phyloP scores from a whole-genome alignment of 768 basidiomycete genomes.

The Mycena sanguinolenta region DNA sequence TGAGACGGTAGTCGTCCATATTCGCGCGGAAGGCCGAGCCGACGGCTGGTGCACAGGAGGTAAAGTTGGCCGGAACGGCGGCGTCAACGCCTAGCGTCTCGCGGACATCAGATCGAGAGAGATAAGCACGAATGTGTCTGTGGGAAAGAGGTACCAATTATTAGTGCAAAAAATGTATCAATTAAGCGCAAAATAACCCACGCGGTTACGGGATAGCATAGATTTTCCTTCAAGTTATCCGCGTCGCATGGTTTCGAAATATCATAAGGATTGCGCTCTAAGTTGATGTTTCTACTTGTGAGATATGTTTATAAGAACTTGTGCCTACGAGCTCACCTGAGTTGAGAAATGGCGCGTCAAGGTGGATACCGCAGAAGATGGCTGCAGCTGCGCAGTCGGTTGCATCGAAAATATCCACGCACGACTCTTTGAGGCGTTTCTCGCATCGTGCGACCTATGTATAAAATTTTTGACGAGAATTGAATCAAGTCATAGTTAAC shows the following conservation, averaged over 20 bases:
- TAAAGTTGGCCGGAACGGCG: conserved; percentile 53
- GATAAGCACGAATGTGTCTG: conserved; percentile 63
- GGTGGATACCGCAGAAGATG: conserved; percentile 70
- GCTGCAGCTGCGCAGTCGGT: conserved; percentile 78
- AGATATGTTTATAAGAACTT: background rate
- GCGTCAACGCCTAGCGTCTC: conserved; percentile 62
- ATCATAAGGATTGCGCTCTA: conserved; percentile 67
- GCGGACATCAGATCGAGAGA: conserved; percentile 63
- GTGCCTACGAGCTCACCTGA: conserved; percentile 53
- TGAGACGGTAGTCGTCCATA: conserved; percentile 59
- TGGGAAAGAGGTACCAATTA: no score
- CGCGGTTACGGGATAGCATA: conserved; percentile 37
- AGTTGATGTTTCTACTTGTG: conserved; percentile 1
- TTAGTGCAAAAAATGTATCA: background rate
- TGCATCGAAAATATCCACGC: conserved; percentile 75
- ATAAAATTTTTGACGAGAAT: background rate
- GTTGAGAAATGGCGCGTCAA: conserved; percentile 62
- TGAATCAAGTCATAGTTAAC: conserved; percentile 29
- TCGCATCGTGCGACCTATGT: conserved; percentile 83
- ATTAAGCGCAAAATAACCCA: background rate
- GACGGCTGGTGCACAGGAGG: conserved; percentile 59
- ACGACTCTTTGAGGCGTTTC: conserved; percentile 66
- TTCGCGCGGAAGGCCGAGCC: conserved; percentile 58
- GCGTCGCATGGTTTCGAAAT: conserved; percentile 59
- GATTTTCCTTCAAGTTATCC: conserved; percentile 12